Conservation (phyloP, 2,329 filamentous ascomycete genomes). For the Shiraia bambusicola region DNA sequence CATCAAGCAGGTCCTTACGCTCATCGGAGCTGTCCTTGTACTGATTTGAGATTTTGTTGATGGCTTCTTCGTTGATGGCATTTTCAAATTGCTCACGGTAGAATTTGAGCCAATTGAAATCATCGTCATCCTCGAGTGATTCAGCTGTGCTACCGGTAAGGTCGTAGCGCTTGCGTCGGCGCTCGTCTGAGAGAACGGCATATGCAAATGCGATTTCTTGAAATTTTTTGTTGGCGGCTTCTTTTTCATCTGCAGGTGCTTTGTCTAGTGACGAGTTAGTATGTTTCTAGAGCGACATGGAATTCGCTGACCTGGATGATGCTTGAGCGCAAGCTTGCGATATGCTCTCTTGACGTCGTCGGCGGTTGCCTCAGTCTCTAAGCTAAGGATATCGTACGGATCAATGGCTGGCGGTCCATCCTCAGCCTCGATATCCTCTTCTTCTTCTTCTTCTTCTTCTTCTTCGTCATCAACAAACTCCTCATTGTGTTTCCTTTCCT, state of each 20-base stretch:
- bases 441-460: conserved; percentile 51
- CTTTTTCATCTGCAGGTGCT: conserved; percentile 66
- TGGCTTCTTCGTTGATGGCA: conserved; percentile 70
- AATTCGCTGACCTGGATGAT: conserved; percentile 64
- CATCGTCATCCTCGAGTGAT: conserved; percentile 68
- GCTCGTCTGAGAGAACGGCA: conserved; percentile 82
- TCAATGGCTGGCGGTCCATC: conserved; percentile 66
- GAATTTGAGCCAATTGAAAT: conserved; percentile 87
- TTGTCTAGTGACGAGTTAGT: conserved; percentile 63
- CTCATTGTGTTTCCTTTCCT: conserved; percentile 7
- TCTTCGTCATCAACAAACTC: conserved; percentile 47
- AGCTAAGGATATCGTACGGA: conserved; percentile 77
- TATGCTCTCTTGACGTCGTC: conserved; percentile 89
- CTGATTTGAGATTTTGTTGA: conserved; percentile 71
- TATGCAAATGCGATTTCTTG: conserved; percentile 93
- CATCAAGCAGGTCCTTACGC: conserved; percentile 70
- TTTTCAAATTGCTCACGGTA: conserved; percentile 83
- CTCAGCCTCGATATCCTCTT: conserved; percentile 26
- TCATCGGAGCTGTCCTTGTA: conserved; percentile 91
- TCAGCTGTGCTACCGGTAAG: conserved; percentile 86
- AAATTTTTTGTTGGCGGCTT: conserved; percentile 75
- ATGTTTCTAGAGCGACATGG: conserved; percentile 11
- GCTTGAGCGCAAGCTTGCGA: conserved; percentile 82
- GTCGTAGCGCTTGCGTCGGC: conserved; percentile 83
- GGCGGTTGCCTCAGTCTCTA: conserved; percentile 70